Base-by-base conservation (phyloP, 1,284 basidiomycete genomes). In the Sparassis latifolia region DNA sequence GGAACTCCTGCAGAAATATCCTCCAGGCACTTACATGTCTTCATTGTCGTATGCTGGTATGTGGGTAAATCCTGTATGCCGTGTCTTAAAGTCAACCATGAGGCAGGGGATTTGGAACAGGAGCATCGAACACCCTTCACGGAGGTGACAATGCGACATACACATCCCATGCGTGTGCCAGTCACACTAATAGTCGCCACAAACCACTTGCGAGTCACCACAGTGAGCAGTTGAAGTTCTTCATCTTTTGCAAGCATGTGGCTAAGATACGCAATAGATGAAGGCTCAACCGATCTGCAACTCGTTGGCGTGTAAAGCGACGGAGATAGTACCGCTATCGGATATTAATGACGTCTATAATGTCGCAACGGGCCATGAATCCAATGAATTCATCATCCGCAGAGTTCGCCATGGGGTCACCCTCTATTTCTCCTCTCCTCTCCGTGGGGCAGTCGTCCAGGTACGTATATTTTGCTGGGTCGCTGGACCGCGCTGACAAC, bases 311-410 rank as follows among this genome's bases (percentile, higher is more conserved):
- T 88, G 84, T 66, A 82, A 83, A 68, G 80, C 87, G 1, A 87
- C 83, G 0, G 92, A 93, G 59, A 82, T 89, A 52, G 84, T 94
- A 48, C 79, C 82, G 1, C 73, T 92, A 50, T 70, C 77, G 3
- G 91, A 93, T 53, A 79, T 95, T 56, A 90, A 88, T 67, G 92
- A 95, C 61, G 80, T 91, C 1, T 89, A 91, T 63, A 87, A 86
- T 49, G 82, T 90, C 12, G 80, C 83, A 2, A 86, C 82, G 3
- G 84, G 85, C 5, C 75, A 82, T 10, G 86, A 92, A 49, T 71
- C 77, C n/a, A 75, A 87, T 52, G 89, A 92, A 62, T 89, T 94
- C 59, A 85, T 91, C 53, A 83, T 94, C 59, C 77, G 88, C 41
- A 75, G 84, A 58, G 83, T 78, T 58, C 80, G 79, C 52, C 82